phyloP scores from a whole-genome alignment of 164 flowering plant species.

The Dillenia turbinata region DNA sequence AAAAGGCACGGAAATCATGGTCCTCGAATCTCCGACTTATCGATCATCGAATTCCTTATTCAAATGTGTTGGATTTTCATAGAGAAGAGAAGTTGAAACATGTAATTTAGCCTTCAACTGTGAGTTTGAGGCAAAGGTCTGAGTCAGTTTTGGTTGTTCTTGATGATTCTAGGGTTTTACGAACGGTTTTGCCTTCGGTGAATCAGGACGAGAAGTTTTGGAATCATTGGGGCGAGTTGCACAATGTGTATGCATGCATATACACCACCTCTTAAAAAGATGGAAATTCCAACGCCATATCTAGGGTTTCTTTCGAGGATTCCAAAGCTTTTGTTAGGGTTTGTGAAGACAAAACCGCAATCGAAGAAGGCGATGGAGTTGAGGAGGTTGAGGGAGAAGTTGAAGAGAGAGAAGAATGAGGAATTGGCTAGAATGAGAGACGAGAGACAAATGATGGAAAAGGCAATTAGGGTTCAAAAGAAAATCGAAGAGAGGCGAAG shows the following conservation, averaged over 20 bases:
- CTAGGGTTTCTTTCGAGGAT: conserved; percentile 48
- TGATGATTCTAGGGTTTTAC: conserved; percentile 72
- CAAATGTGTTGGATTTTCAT: conserved; percentile 53
- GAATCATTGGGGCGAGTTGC: conserved; percentile 70
- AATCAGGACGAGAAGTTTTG: conserved; percentile 66
- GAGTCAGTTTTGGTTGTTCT: conserved; percentile 75
- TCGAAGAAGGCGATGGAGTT: conserved; percentile 66
- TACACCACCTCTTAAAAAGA: conserved; percentile 69
- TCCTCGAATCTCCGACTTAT: conserved; percentile 54
- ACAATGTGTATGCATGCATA: conserved; percentile 72
- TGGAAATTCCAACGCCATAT: conserved; percentile 65
- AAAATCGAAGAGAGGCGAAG: conserved; percentile 53
- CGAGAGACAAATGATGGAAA: conserved; percentile 62
- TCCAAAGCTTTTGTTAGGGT: conserved; percentile 28
- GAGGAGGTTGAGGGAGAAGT: conserved; percentile 48
- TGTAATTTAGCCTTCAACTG: conserved; percentile 52
- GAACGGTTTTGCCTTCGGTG: conserved; percentile 66
- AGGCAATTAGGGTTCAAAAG: conserved; percentile 39
- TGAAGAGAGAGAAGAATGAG: conserved; percentile 35
- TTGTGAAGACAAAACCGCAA: conserved; percentile 50
- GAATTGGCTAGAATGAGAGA: conserved; percentile 42
- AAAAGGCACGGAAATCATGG: conserved; percentile 46
- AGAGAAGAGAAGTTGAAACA: conserved; percentile 66
- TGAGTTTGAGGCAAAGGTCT: conserved; percentile 30
- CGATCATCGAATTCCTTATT: conserved; percentile 51